Base-by-base conservation (phyloP, 176 grass and related monocot species). In the barley (Hordeum vulgare) region DNA sequence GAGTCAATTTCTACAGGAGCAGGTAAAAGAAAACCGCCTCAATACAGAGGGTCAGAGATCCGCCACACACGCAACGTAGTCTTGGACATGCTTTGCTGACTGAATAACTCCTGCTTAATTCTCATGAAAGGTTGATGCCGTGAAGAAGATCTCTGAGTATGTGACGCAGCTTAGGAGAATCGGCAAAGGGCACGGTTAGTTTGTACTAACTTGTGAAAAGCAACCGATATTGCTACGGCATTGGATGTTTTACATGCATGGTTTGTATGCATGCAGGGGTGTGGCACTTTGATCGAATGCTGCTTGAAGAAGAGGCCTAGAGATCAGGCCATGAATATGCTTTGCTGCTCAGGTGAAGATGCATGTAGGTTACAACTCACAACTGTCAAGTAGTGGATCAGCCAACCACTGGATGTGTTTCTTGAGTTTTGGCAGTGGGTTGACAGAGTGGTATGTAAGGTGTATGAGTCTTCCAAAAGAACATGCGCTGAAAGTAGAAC, bases 231-330 rank as follows among this genome's bases (percentile, higher is more conserved):
- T 72, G 69, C 41, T 27, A 7, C 40, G 7, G 40, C 7, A 23
- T 27, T 1, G 24, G n/a, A 44, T 72, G 69, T 27, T 47, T 72
- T 27, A 72, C 13, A 9, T 47, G 69, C 24, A 27, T 72, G 12
- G 69, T 45, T 45, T 34, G 15, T 63, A 63, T 62, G 60, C 61
- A 17, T 28, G 69, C 40, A 72, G 69, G 69, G 69, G 69, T 72
- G 13, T 72, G 40, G 69, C 69, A 72, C 69, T 72, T 72, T 72
- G 69, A 47, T 72, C 69, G 69, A 24, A 72, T 72, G 69, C 69
- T 72, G 69, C 69, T 72, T 13, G 67, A 5, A 39, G 67, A 37
- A 40, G 66, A 69, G 28, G 13, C 27, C 61, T 39, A 37, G 40
- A 25, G 21, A 41, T 24, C 67, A 70, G 21, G 36, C 5, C 66